Evolutionary conservation across 345 rosid species (phyloP).

Genomic region (Syzygium oleosum): DNA sequence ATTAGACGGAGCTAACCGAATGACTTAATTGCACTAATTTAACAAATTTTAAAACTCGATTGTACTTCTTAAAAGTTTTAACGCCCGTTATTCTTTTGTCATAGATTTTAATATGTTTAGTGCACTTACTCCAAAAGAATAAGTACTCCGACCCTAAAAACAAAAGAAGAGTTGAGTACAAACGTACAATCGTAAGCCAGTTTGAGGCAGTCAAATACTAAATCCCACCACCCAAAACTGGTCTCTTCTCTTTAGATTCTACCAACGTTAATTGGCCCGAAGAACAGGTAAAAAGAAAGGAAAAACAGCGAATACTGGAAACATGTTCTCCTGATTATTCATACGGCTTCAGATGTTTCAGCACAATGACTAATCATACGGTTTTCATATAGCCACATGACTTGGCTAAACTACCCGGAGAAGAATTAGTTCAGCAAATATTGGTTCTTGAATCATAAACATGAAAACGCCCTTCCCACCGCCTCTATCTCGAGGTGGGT

Average conservation of each 20-base stretch:
- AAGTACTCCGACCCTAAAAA: background rate
- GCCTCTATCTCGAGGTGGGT: background rate
- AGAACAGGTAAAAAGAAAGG: background rate
- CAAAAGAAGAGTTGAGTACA: background rate
- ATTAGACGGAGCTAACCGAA: background rate
- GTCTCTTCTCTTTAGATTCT: background rate
- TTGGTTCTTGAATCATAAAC: background rate
- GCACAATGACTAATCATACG: background rate
- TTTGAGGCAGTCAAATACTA: background rate
- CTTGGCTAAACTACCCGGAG: background rate
- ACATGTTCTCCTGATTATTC: background rate
- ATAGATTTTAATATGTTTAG: background rate
- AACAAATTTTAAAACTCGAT: background rate
- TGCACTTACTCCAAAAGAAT: background rate
- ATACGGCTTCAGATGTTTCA: background rate
- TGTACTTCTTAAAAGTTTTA: too few species aligned
- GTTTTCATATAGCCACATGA: background rate
- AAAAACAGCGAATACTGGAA: too few species aligned
- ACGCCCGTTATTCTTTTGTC: background rate
- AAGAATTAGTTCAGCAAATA: background rate
- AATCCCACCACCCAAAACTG: background rate
- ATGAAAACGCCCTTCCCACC: background rate
- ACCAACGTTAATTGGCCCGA: background rate
- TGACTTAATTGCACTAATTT: background rate
- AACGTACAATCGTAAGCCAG: background rate